Evolutionary conservation across 768 basidiomycete genomes (phyloP).

Genomic region (Dictyophora rubrovolvata): DNA sequence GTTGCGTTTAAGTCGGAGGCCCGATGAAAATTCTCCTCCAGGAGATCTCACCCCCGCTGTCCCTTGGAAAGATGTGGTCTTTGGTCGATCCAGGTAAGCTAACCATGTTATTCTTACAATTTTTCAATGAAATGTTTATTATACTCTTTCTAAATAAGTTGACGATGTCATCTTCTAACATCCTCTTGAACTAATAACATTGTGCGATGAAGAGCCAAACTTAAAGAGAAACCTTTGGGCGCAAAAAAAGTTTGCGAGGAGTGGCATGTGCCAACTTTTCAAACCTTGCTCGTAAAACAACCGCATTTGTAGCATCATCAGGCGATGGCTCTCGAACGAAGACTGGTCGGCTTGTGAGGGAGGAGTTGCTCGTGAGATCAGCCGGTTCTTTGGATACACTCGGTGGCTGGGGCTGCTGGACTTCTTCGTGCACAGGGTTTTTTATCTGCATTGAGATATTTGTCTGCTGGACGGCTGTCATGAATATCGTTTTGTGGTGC

Average conservation of each 20-base stretch:
- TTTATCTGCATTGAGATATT: neutral
- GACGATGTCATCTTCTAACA: no score
- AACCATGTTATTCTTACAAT: neutral
- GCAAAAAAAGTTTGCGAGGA: neutral
- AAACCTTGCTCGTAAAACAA: neutral
- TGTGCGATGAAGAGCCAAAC: no score
- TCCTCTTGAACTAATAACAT: no score
- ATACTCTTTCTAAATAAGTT: no score
- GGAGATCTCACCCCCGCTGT: constrained; percentile 1
- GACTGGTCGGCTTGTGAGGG: neutral
- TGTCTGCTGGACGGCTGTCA: neutral
- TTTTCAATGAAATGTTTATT: no score
- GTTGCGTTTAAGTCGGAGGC: constrained; percentile 37
- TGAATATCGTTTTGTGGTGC: neutral
- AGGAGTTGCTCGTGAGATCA: neutral
- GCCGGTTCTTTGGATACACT: neutral
- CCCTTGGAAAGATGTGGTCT: constrained; percentile 41
- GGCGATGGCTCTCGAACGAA: neutral
- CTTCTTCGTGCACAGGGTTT: no score
- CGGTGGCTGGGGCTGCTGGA: no score
- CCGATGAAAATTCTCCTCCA: constrained; percentile 3
- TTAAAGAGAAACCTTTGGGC: neutral
- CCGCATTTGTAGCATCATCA: neutral
- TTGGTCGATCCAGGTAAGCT: constrained; percentile 23
- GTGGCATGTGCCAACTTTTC: neutral